A percentile compares a stretch with the other conserved stretches of the same genome.
Conservation (phyloP, 805 yeast species). For the Saccharomyces eubayanus region DNA sequence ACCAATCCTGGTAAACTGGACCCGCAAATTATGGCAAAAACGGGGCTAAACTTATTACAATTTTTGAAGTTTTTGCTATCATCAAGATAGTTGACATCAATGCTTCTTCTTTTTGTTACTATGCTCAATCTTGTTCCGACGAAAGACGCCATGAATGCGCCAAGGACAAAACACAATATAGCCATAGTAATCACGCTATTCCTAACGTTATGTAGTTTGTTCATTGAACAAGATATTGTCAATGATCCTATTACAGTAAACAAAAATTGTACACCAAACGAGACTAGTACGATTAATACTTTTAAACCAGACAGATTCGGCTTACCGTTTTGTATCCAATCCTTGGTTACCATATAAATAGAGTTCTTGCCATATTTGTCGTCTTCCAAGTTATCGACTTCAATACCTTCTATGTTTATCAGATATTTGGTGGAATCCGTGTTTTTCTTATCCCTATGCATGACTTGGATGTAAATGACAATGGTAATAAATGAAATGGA, state of each 20-base stretch:
- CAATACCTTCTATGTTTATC: conserved; percentile 1
- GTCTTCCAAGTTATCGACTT: conserved; percentile 15
- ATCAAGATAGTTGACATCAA: neutral
- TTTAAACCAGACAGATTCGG: conserved; percentile 10
- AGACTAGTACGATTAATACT: conserved; percentile 47
- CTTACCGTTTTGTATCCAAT: conserved; percentile 31
- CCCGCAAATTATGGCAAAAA: conserved; percentile 39
- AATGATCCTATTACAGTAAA: conserved; percentile 59
- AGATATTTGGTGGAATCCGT: neutral
- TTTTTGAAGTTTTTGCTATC: conserved; percentile 1
- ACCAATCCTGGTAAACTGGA: conserved; percentile 41
- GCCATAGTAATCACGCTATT: conserved; percentile 61
- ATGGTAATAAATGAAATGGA: conserved; percentile 55
- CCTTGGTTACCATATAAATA: conserved; percentile 42
- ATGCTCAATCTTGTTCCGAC: conserved; percentile 47
- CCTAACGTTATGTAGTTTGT: conserved; percentile 55
- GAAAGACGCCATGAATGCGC: conserved; percentile 71
- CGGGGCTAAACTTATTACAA: conserved; percentile 3
- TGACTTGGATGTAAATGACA: conserved; percentile 41
- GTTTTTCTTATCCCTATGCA: conserved; percentile 15
- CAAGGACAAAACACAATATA: conserved; percentile 49
- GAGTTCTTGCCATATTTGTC: conserved; percentile 23
- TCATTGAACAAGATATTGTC: conserved; percentile 46
- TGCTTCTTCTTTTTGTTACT: conserved; percentile 1
- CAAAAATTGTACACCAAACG: conserved; percentile 68